phyloP scores from a whole-genome alignment of 495 filamentous ascomycete genomes.

The Aspergillus ellipticus region DNA sequence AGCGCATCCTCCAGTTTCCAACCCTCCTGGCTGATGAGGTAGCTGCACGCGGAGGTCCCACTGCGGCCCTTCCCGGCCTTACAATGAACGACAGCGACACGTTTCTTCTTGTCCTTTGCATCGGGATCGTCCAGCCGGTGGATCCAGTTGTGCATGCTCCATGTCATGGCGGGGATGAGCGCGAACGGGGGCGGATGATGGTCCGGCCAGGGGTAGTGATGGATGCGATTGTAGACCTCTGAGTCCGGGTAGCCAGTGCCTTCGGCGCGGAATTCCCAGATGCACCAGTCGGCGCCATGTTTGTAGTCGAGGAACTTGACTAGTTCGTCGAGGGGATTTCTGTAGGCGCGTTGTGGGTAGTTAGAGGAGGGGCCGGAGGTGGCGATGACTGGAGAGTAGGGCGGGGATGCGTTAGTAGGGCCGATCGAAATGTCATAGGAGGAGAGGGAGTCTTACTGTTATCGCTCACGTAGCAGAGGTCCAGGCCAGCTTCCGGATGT shows the following conservation, averaged over 20 bases:
- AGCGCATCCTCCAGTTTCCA: constrained; percentile 79
- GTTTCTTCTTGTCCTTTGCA: constrained; percentile 21
- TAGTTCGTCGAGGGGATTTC: constrained; percentile 82
- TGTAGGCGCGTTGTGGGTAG: constrained; percentile 86
- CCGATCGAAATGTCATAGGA: not conserved
- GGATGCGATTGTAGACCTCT: constrained; percentile 77
- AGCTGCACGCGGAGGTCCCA: constrained; percentile 82
- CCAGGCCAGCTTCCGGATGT: constrained; percentile 82
- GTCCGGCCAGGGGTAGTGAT: constrained; percentile 94
- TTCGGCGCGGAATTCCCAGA: constrained; percentile 97
- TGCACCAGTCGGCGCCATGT: constrained; percentile 79
- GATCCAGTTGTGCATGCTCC: constrained; percentile 85
- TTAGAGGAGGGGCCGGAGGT: constrained; percentile 83
- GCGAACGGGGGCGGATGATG: constrained; percentile 95
- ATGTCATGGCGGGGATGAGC: constrained; percentile 82
- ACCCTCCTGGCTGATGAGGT: constrained; percentile 84
- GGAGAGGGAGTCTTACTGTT: constrained; percentile 45
- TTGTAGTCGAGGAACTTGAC: constrained; percentile 81
- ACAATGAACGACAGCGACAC: constrained; percentile 90
- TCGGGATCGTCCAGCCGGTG: constrained; percentile 43
- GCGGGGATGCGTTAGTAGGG: constrained; percentile 1
- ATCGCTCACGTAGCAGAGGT: constrained; percentile 93
- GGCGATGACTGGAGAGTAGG: constrained; percentile 55
- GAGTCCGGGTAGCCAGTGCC: constrained; percentile 91
- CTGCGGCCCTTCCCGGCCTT: constrained; percentile 95